These are phyloP conservation scores for Fraxinus xanthoxyloides DNA, from an alignment of 305 asterid species.

Conservation along the genomic window DNA sequence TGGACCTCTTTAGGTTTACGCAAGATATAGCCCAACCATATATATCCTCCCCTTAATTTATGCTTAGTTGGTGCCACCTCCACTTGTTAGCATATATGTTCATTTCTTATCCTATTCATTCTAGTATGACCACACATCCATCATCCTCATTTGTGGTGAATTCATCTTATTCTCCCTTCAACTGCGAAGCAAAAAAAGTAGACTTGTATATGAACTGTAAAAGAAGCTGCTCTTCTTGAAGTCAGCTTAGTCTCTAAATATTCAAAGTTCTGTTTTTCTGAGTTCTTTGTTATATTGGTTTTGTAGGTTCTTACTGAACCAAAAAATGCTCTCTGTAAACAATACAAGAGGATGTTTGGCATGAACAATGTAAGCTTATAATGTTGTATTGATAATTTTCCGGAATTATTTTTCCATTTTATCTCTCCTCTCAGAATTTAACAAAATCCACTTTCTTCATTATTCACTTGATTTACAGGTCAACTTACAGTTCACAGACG, in stretches of 20 bases:
- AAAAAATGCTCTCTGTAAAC: conserved; percentile 78
- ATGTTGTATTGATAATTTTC: background rate
- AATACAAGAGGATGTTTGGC: conserved; percentile 75
- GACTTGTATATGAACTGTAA: background rate
- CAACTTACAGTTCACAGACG: conserved; percentile 53
- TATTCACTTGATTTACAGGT: conserved; percentile 40
- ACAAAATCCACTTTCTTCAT: conserved; percentile 7
- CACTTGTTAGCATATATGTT: background rate
- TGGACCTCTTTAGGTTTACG: background rate
- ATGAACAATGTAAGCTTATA: conserved; percentile 62
- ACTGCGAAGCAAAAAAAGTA: background rate
- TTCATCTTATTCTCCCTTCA: background rate
- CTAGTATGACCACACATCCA: background rate
- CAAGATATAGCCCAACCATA: background rate
- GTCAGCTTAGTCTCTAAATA: background rate
- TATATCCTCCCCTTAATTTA: background rate
- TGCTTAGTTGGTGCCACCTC: background rate
- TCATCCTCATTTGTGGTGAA: background rate
- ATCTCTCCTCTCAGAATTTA: background rate
- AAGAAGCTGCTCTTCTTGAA: background rate
- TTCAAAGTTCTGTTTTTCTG: background rate
- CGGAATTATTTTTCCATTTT: background rate
- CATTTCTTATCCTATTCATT: background rate
- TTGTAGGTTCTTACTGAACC: conserved; percentile 74
- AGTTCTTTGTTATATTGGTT: conserved; percentile 8